Evolutionary conservation across 257 asterid species (phyloP), one percentile per base, ranked within the genome.

Genomic region (Solanum arcanum): DNA sequence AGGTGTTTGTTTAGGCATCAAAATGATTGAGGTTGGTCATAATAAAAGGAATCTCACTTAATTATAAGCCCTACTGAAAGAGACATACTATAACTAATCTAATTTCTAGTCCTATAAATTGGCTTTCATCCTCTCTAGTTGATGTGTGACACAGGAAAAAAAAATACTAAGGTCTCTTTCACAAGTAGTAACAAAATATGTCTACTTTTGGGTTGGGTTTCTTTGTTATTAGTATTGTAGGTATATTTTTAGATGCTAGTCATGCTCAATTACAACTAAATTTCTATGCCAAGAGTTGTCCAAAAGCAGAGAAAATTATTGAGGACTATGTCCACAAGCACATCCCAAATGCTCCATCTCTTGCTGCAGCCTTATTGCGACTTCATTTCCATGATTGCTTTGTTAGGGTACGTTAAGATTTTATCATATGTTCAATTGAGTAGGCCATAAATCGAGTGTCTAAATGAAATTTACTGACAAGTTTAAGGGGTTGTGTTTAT

Each of bases 381-480:
- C 31, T 90, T 80, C 92, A 90, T 13, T 90, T 90, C 42, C 91
- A 90, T 27, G 92, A 90, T 52, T 90, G 92, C 37, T 90, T 90
- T 41, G 91, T 90, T 9, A 87, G 70, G 46, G 92, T 89, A 87
- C 11, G 21, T 66, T 75, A 21, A 39, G 7, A 20, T 11, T 72
- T 72, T 33, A 35, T 33, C 5, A 16, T 9, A 35, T 72, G 27
- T 31, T 72, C 46, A 35, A 33, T 72, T 18, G 44, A 33, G 16
- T 33, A 72, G 7, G 6, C 0, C 42, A 9, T 31, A 29, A 3
- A 0, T 16, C 12, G 13, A 31, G n/a, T 31, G n/a, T 29, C 76
- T 31, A 31, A 29, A 31, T 15, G 11, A 69, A 69, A 69, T 69
- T 70, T 70, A 21, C 9, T 5, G 0, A 47, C 8, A 47, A 47